Conservation (phyloP, 2,329 filamentous ascomycete species). For the Lithohypha guttulata region DNA sequence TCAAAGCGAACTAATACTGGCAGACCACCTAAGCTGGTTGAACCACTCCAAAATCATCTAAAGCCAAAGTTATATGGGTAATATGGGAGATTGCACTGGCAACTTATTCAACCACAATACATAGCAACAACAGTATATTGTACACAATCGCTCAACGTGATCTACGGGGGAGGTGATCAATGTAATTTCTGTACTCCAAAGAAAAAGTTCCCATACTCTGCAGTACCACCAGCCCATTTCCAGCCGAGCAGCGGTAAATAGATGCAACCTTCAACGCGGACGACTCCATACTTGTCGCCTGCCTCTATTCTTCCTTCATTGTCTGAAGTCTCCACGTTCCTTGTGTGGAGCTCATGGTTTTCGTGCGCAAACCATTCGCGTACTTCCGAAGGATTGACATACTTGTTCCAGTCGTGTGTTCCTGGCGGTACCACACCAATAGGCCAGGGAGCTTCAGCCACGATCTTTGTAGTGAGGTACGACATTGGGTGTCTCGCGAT, state of each 20-base stretch:
- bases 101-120: too few species aligned
- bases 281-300: slow-evolving; percentile 27
- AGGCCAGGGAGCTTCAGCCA: slow-evolving; percentile 62
- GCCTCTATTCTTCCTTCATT: slow-evolving; percentile 9
- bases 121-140: too few species aligned
- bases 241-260: slow-evolving; percentile 87
- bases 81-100: too few species aligned
- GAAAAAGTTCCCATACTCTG: slow-evolving; percentile 91
- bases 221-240: slow-evolving; percentile 70
- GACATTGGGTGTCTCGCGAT: slow-evolving; percentile 82
- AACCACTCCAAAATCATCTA: too few species aligned
- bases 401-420: slow-evolving; percentile 94
- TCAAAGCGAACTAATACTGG: too few species aligned
- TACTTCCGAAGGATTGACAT: slow-evolving; percentile 78
- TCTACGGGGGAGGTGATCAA: too few species aligned
- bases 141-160: too few species aligned
- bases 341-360: slow-evolving; percentile 30
- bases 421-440: slow-evolving; percentile 74
- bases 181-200: slow-evolving; percentile 60
- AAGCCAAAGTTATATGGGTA: too few species aligned
- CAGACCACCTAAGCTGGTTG: too few species aligned
- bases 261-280: slow-evolving; percentile 69
- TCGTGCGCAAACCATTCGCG: slow-evolving; percentile 32
- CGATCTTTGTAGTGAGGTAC: slow-evolving; percentile 83
- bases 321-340: slow-evolving; percentile 18